These are phyloP conservation scores for Phytophthora podocarpi DNA, from an alignment of 352 stramenopile genomes.

Conservation along the genomic window DNA sequence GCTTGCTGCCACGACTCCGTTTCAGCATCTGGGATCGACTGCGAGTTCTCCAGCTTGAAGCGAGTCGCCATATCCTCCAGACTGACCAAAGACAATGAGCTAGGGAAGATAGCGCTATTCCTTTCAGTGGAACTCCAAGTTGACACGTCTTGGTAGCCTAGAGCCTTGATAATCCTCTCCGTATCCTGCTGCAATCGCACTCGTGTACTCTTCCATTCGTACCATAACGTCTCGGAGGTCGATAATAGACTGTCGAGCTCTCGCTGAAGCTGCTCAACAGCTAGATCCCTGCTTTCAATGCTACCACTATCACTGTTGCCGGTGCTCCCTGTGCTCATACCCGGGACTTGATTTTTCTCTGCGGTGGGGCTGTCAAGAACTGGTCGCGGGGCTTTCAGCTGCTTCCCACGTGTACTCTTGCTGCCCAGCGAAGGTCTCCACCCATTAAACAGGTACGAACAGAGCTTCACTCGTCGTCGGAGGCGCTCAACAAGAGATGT, in stretches of 20 bases:
- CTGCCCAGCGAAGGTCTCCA: slow-evolving; percentile 10
- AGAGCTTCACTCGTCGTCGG: slow-evolving; percentile 27
- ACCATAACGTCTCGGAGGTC: slow-evolving; percentile 45
- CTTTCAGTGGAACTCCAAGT: background rate
- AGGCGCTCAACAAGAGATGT: slow-evolving; percentile 31
- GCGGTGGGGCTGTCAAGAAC: background rate
- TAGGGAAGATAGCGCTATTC: background rate
- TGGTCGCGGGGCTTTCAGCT: background rate
- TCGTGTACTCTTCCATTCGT: slow-evolving; percentile 48
- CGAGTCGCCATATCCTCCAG: slow-evolving; percentile 10
- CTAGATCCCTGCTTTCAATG: slow-evolving; percentile 11
- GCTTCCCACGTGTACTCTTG: slow-evolving; percentile 2
- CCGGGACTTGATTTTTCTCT: background rate
- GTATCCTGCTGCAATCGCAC: slow-evolving; percentile 26
- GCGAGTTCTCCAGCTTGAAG: background rate
- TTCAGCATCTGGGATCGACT: background rate
- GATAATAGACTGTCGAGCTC: slow-evolving; percentile 15
- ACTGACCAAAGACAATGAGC: background rate
- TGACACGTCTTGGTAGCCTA: slow-evolving; percentile 18
- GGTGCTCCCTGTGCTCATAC: background rate
- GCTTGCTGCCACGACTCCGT: background rate
- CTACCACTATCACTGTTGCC: background rate
- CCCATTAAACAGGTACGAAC: slow-evolving; percentile 33
- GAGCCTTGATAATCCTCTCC: slow-evolving; percentile 12
- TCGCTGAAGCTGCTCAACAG: slow-evolving; percentile 8